These are phyloP conservation scores for Logfia minima DNA, from an alignment of 129 eudicot genomes.

Conservation along the genomic window DNA sequence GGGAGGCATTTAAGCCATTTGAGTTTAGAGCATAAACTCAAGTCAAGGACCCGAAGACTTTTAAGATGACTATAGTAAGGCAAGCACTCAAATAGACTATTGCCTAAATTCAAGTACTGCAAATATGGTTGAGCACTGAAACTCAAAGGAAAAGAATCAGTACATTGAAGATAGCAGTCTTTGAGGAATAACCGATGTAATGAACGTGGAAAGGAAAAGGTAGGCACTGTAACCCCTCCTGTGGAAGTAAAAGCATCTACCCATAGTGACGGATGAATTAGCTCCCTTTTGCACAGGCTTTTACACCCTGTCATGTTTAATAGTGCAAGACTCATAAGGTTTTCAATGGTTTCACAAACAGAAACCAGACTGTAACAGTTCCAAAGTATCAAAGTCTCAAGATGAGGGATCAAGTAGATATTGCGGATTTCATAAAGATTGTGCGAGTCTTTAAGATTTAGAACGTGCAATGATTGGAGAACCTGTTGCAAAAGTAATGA, in stretches of 20 bases:
- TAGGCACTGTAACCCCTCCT: background rate
- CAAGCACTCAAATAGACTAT: conserved; percentile 15
- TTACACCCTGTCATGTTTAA: conserved; percentile 38
- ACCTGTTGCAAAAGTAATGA: conserved; percentile 22
- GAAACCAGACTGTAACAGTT: conserved; percentile 20
- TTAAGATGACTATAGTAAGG: conserved; percentile 26
- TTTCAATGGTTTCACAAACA: conserved; percentile 32
- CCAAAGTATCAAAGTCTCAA: conserved; percentile 33
- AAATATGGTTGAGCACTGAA: conserved; percentile 10
- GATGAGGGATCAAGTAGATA: conserved; percentile 16
- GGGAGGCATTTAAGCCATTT: conserved; percentile 20
- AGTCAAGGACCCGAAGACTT: conserved; percentile 30
- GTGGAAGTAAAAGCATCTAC: background rate
- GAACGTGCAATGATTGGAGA: conserved; percentile 23
- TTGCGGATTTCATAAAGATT: background rate
- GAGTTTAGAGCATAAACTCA: conserved; percentile 19
- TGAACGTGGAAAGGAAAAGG: conserved; percentile 22
- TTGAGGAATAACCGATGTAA: conserved; percentile 16
- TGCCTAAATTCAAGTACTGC: conserved; percentile 25
- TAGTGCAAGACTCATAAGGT: conserved; percentile 17
- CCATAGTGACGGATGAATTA: background rate
- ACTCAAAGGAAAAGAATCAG: conserved; percentile 18
- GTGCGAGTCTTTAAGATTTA: conserved; percentile 40
- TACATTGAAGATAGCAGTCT: conserved; percentile 21
- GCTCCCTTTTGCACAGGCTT: conserved; percentile 15